Evolutionary conservation across 805 yeast genomes (phyloP).

Genomic region (Ogataea degrootiae): DNA sequence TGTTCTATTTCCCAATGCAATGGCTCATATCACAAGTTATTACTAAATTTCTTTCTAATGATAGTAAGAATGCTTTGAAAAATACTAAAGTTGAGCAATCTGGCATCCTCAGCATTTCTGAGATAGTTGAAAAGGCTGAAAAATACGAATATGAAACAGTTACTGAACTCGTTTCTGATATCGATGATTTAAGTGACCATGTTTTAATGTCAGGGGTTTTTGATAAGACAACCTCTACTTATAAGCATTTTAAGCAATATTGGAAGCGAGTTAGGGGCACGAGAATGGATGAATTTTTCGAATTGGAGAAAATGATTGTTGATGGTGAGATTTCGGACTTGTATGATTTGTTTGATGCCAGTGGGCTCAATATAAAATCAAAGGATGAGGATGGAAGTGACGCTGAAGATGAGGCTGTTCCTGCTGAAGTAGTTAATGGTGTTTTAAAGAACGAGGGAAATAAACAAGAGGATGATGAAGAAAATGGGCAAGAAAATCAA

Average conservation of each 20-base stretch:
- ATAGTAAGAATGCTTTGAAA: slow-evolving; percentile 18
- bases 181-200: slow-evolving; percentile 26
- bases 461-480: slow-evolving; percentile 4
- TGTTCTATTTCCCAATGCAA: slow-evolving; percentile 29
- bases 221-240: slow-evolving; percentile 9
- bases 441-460: background rate
- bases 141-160: slow-evolving; percentile 26
- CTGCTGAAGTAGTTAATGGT: background rate
- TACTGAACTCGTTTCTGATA: slow-evolving; percentile 27
- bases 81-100: slow-evolving; percentile 3
- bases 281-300: slow-evolving; percentile 4
- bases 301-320: slow-evolving; percentile 7
- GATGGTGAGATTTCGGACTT: slow-evolving; percentile 4
- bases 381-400: background rate
- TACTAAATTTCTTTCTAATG: slow-evolving; percentile 20
- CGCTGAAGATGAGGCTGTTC: background rate
- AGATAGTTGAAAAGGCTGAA: slow-evolving; percentile 24
- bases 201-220: slow-evolving; percentile 4
- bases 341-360: slow-evolving; percentile 2
- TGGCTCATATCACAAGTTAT: slow-evolving; percentile 13
- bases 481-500: background rate
- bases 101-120: slow-evolving; percentile 16
- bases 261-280: slow-evolving; percentile 14
- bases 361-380: slow-evolving; percentile 8
- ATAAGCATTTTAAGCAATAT: slow-evolving; percentile 12